Evolutionary conservation across 768 basidiomycete genomes (phyloP), one percentile per base, ranked within the genome.

Genomic region (Paxillus rubicundulus): DNA sequence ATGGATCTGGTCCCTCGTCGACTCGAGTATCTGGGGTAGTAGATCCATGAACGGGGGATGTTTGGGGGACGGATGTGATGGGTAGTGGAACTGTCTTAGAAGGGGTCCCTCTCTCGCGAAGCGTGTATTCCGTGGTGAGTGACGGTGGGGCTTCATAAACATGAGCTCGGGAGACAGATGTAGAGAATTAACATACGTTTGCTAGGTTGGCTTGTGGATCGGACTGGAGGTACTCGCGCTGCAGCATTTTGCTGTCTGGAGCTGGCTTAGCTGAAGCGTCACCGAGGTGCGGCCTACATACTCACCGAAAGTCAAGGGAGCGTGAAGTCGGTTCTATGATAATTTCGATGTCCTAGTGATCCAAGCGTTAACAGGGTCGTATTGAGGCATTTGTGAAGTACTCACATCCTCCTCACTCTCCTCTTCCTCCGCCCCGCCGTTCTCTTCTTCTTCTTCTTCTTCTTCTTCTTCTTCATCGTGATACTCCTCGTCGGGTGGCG

Each of bases 101-200:
- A 18, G 65, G 75, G n/a, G 73, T 77, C 9, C 79, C 82, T 49
- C 87, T 75, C 55, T 84, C 81, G 34, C 85, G 82, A 9, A 85
- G 85, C 5, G 86, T 91, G 64, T 92, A 91, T 71, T 92, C 88
- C 6, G 89, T 92, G 21, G 89, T 90, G 42, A 89, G 70, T 9
- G 84, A 78, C 49, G 78, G 78, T 21, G 71, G 72, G 1, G 54
- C 65, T 70, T 53, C 46, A 46, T 17, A 47, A 46, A 33, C 21
- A 40, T 56, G 45, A 59, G 62, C 18, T 30, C 24, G 13, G 5
- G 30, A 38, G n/a, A 46, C 5, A 50, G 36, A 49, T 20, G 5
- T 54, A 47, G 28, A 48, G 27, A 52, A 51, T 4, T 13, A 10
- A 17, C 54, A 21, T 67, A 60, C 60, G 54, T 59, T 72, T 78